Percentiles rank a stretch among this genome's conserved stretches.
Conservation (phyloP, 306 rosid species). For the Prunus fruticosa region DNA sequence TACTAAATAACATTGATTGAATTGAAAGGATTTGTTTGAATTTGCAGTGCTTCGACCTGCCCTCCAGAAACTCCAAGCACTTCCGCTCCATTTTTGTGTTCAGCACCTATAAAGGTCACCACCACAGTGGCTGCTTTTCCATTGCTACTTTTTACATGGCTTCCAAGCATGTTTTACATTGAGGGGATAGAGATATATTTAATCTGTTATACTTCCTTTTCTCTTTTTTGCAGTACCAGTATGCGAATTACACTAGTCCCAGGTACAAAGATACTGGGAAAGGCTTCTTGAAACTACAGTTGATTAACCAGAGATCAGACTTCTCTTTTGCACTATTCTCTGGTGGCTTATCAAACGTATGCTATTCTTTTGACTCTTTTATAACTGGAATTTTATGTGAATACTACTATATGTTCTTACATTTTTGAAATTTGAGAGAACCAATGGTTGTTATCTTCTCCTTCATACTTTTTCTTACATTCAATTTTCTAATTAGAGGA, state of each 20-base stretch:
- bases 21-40: slow-evolving; percentile 23
- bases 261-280: slow-evolving; percentile 57
- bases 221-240: slow-evolving; percentile 64
- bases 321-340: slow-evolving; percentile 82
- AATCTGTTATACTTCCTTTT: not conserved
- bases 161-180: not conserved
- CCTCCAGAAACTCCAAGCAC: slow-evolving; percentile 48
- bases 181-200: not conserved
- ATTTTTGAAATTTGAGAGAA: not conserved
- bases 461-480: not conserved
- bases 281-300: slow-evolving; percentile 69
- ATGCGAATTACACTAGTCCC: slow-evolving; percentile 68
- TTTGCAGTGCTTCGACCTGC: slow-evolving; percentile 71
- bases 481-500: not conserved
- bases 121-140: not conserved
- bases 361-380: not conserved
- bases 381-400: not conserved
- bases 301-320: slow-evolving; percentile 93
- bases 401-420: not conserved
- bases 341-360: slow-evolving; percentile 71
- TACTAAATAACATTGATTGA: slow-evolving; percentile 2
- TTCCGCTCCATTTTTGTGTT: slow-evolving; percentile 64
- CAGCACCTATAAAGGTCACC: slow-evolving; percentile 87
- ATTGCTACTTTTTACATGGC: slow-evolving; percentile 2
- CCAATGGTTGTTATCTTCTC: not conserved